Percentiles rank a stretch among this genome's conserved stretches.
phyloP scores from a whole-genome alignment of 495 filamentous ascomycete genomes.

The Aspergillus ostianus region DNA sequence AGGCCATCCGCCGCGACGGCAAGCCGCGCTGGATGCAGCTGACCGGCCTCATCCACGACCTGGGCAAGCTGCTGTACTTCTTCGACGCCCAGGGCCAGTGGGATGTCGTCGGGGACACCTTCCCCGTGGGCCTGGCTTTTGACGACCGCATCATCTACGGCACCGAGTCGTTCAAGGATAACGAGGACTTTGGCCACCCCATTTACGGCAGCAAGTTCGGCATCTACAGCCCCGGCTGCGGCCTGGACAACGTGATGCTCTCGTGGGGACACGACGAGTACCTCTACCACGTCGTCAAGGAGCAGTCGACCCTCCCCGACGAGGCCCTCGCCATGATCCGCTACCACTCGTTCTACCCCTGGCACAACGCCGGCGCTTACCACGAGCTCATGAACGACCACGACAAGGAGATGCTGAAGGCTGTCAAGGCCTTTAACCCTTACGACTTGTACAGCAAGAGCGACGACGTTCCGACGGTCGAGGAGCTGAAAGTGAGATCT shows the following conservation, averaged over 20 bases:
- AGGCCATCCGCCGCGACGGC: conserved; percentile 82
- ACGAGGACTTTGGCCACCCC: conserved; percentile 64
- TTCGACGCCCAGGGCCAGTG: conserved; percentile 80
- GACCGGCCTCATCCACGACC: conserved; percentile 83
- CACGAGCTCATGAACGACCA: conserved; percentile 76
- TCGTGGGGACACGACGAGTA: conserved; percentile 94
- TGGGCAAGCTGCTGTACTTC: conserved; percentile 86
- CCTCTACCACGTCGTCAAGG: conserved; percentile 77
- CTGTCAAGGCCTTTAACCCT: conserved; percentile 83
- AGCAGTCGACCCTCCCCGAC: conserved; percentile 70
- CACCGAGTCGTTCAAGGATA: conserved; percentile 65
- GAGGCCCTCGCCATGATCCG: conserved; percentile 89
- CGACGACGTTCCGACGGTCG: conserved; percentile 70
- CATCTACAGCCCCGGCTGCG: conserved; percentile 75
- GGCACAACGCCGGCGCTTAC: conserved; percentile 80
- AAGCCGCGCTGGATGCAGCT: conserved; percentile 94
- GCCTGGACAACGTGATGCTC: conserved; percentile 80
- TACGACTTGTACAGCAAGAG: conserved; percentile 94
- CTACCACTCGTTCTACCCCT: conserved; percentile 88
- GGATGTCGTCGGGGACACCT: conserved; percentile 91
- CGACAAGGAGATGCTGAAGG: conserved; percentile 73
- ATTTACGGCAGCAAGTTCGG: conserved; percentile 72
- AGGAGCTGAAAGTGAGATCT: conserved; percentile 61
- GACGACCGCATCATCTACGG: conserved; percentile 73
- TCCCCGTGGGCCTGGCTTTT: conserved; percentile 85